These are phyloP conservation scores for Trametes meyenii DNA, from an alignment of 768 basidiomycete genomes.

Conservation along the genomic window DNA sequence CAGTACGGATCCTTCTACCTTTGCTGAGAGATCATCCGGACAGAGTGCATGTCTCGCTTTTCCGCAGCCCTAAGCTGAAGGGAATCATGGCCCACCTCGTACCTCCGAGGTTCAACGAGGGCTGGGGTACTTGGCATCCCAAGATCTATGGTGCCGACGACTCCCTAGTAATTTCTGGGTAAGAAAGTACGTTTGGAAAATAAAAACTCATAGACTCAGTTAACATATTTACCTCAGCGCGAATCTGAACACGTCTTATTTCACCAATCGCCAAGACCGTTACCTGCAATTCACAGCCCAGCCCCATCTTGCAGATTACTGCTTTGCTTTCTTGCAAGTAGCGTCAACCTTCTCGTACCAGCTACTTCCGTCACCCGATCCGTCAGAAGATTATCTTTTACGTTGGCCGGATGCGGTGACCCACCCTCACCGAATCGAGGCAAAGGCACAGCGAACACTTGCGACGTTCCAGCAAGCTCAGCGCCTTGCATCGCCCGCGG, in stretches of 20 bases:
- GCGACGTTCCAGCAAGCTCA: slow-evolving; percentile 57
- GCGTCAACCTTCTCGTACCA: slow-evolving; percentile 75
- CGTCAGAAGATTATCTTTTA: slow-evolving; percentile 49
- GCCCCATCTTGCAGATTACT: slow-evolving; percentile 74
- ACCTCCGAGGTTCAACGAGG: slow-evolving; percentile 94
- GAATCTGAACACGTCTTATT: slow-evolving; percentile 92
- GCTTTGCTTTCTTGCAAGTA: slow-evolving; percentile 72
- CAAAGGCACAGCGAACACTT: slow-evolving; percentile 58
- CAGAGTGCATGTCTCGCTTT: slow-evolving; percentile 78
- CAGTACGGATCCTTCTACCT: slow-evolving; percentile 68
- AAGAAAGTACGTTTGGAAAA: slow-evolving; percentile 37
- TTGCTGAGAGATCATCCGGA: slow-evolving; percentile 72
- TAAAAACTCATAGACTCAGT: neutral
- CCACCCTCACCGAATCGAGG: slow-evolving; percentile 72
- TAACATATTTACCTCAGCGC: slow-evolving; percentile 56
- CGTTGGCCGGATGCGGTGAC: slow-evolving; percentile 67
- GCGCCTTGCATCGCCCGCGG: slow-evolving; percentile 20
- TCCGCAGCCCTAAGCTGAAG: slow-evolving; percentile 83
- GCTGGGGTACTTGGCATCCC: slow-evolving; percentile 94
- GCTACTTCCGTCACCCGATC: slow-evolving; percentile 38
- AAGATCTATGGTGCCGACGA: slow-evolving; percentile 96
- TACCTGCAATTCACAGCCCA: slow-evolving; percentile 77
- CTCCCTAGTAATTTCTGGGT: slow-evolving; percentile 93
- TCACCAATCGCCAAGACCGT: slow-evolving; percentile 93
- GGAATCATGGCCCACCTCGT: slow-evolving; percentile 75